These are phyloP conservation scores for Acanthamoeba royreba DNA, from an alignment of 208 protist genomes.

Conservation along the genomic window DNA sequence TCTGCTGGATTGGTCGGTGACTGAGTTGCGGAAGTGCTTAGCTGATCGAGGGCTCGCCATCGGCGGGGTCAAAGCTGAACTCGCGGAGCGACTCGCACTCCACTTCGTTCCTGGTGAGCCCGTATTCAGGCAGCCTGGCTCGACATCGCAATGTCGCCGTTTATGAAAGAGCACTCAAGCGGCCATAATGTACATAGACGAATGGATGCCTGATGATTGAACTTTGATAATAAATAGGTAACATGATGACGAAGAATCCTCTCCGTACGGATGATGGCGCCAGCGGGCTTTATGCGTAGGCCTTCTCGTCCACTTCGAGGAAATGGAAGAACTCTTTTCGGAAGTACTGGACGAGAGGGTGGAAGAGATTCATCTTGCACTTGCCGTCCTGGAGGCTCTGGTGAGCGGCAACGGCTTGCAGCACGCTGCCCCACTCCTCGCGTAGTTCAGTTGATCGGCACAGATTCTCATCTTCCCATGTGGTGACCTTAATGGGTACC, in stretches of 20 bases:
- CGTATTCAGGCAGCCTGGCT: too few species aligned
- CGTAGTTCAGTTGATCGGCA: not conserved
- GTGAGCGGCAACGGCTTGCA: not conserved
- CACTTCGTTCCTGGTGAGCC: too few species aligned
- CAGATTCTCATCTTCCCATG: not conserved
- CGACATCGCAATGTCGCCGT: too few species aligned
- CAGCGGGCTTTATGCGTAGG: not conserved
- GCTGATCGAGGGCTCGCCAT: not conserved
- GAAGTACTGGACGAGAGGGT: not conserved
- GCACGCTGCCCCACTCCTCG: not conserved
- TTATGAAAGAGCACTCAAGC: too few species aligned
- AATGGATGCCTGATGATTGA: too few species aligned
- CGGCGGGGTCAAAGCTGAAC: not conserved
- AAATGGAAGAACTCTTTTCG: not conserved
- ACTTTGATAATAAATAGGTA: too few species aligned
- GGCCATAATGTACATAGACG: too few species aligned
- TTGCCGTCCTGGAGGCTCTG: not conserved
- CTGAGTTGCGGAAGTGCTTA: not conserved
- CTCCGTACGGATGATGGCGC: too few species aligned
- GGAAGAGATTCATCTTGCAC: not conserved
- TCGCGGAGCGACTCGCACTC: too few species aligned
- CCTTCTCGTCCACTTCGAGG: not conserved
- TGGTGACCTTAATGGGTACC: not conserved
- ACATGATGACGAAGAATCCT: too few species aligned
- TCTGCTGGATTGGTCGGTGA: not conserved